Evolutionary conservation across 169 alveolate genomes (phyloP).

Genomic region (Eimeria brunetti): DNA sequence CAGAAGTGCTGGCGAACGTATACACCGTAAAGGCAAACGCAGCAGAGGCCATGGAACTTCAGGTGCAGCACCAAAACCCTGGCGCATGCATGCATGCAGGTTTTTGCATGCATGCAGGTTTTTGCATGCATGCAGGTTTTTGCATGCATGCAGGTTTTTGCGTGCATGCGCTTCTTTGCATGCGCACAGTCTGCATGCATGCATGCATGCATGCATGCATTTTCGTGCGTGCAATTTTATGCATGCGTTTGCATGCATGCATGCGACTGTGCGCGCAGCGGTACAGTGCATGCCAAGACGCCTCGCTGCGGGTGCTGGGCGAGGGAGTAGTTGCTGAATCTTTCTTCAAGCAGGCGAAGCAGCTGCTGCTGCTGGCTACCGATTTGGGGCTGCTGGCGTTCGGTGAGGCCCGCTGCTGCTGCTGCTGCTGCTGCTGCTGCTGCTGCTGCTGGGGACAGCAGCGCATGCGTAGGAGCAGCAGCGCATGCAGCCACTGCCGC

Average conservation of each 20-base stretch:
- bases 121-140: neutral
- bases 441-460: neutral
- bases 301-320: conserved; percentile 43
- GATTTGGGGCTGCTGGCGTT: conserved; percentile 41
- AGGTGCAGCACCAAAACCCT: neutral
- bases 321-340: conserved; percentile 40
- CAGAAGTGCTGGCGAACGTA: conserved; percentile 63
- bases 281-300: conserved; percentile 55
- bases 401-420: neutral
- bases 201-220: neutral
- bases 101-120: neutral
- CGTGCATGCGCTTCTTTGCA: neutral
- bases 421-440: neutral
- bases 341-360: conserved; percentile 49
- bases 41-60: conserved; percentile 25
- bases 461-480: too few species aligned
- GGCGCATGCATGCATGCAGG: neutral
- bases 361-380: conserved; percentile 46
- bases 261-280: conserved; percentile 8
- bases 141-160: neutral
- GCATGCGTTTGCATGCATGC: conserved; percentile 9
- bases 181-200: neutral
- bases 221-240: neutral
- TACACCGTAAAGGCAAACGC: conserved; percentile 47
- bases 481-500: neutral